Base-by-base conservation (phyloP, 108 stramenopile genomes). In the Cyclotella atomus region DNA sequence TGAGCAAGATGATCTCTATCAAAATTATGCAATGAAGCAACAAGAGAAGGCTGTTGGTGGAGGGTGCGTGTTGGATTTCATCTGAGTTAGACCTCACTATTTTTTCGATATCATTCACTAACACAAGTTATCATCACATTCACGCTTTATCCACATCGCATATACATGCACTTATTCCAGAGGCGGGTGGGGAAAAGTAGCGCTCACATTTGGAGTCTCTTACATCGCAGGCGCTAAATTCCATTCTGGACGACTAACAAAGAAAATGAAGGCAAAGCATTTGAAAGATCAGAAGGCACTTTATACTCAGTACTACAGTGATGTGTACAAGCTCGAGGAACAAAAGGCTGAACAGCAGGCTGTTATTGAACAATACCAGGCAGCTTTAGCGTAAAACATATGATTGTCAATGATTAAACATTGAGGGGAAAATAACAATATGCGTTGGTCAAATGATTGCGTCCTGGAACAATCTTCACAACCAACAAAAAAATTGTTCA, bases 291-390 rank as follows among this genome's bases (percentile, higher is more conserved):
- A 93, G 71, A 96, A 96, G 79, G 82, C 88, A 4, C 79, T 93
- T 10, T 96, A 96, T 77, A 91, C 91, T 36, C 92, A 93, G 85
- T 96, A 96, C 53, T 96, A 96, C 80, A 92, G 92, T 45, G 95
- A 96, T 75, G 92, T 96, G 17, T 93, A 93, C 79, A 85, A 86
- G 56, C 73, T 93, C 53, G 88, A 96, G 73, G 86, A 92, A 49
- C 89, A 95, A 72, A 93, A 94, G 76, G 88, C 87, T 4, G 87
- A 94, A 55, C 76, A 81, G 24, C 80, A 81, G 73, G 71, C 71
- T 49, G 68, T 81, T 24, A 81, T 81, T 65, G 80, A 81, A 35
- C 80, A 81, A 49, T 68, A 69, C 10, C 80, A 74, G 73, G 73
- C 65, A 43, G 77, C 77, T 24, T 67, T 79, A 65, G 56, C 77